These are phyloP conservation scores for Penicillium goetzii DNA, from an alignment of 495 filamentous ascomycete species.

Conservation along the genomic window DNA sequence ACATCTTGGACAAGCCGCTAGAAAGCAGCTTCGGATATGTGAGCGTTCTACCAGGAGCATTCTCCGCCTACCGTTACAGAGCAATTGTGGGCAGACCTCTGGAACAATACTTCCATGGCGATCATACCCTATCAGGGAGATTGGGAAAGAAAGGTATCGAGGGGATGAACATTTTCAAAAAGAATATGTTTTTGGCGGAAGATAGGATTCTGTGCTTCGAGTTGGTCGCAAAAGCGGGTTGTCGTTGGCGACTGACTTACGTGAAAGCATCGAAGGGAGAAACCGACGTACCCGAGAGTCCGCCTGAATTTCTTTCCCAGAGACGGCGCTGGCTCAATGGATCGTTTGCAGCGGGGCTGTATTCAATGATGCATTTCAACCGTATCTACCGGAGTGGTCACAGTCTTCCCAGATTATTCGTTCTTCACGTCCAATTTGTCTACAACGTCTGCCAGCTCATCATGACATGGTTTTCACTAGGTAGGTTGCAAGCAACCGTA, in stretches of 20 bases:
- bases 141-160: constrained; percentile 98
- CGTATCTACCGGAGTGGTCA: constrained; percentile 92
- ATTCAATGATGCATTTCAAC: constrained; percentile 91
- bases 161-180: constrained; percentile 99
- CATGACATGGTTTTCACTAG: constrained; percentile 86
- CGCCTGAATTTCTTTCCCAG: constrained; percentile 83
- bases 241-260: constrained; percentile 96
- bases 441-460: constrained; percentile 83
- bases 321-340: constrained; percentile 92
- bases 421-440: constrained; percentile 86
- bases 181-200: constrained; percentile 99
- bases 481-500: constrained; percentile 48
- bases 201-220: constrained; percentile 99
- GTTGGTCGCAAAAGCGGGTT: constrained; percentile 94
- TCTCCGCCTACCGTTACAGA: constrained; percentile 95
- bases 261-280: constrained; percentile 97
- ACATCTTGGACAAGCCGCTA: constrained; percentile 95
- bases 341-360: constrained; percentile 88
- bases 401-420: constrained; percentile 87
- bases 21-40: constrained; percentile 97
- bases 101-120: constrained; percentile 98
- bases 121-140: constrained; percentile 90
- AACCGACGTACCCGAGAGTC: constrained; percentile 93
- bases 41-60: constrained; percentile 92
- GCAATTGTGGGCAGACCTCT: constrained; percentile 96